Percentiles rank a stretch among this genome's conserved stretches.
These are phyloP conservation scores for Sugiyamaella sp. DNA, from an alignment of 1,139 yeast species.

Conservation along the genomic window DNA sequence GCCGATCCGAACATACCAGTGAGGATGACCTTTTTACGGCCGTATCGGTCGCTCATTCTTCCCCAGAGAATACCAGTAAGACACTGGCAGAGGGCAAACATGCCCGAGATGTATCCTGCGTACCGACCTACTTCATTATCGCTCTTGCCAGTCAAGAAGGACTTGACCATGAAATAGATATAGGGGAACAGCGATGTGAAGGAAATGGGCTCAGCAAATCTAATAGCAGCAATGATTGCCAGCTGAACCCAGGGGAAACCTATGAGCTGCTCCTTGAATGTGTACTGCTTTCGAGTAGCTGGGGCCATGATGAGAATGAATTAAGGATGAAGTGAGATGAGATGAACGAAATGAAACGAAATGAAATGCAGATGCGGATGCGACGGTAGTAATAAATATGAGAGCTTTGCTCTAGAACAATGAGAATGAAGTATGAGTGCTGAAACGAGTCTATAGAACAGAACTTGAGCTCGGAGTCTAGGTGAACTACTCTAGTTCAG, in stretches of 20 bases:
- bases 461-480: too few relatives aligned
- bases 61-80: conserved; percentile 65
- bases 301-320: background rate
- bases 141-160: conserved; percentile 53
- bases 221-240: conserved; percentile 47
- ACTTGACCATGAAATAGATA: conserved; percentile 63
- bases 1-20: conserved; percentile 57
- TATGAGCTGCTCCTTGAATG: conserved; percentile 33
- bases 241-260: conserved; percentile 48
- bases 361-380: background rate
- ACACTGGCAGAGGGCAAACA: conserved; percentile 57
- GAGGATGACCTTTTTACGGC: conserved; percentile 60
- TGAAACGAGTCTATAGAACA: too few relatives aligned
- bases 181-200: conserved; percentile 68
- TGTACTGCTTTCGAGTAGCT: conserved; percentile 20
- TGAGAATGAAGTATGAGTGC: too few relatives aligned
- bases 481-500: too few relatives aligned
- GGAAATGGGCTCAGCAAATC: conserved; percentile 64
- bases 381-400: background rate
- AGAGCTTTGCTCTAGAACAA: background rate
- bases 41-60: conserved; percentile 53
- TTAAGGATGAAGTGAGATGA: background rate
- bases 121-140: conserved; percentile 58
- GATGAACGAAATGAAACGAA: too few relatives aligned
- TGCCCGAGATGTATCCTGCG: conserved; percentile 61